These are phyloP conservation scores for Xylaria venustula DNA, from an alignment of 495 filamentous ascomycete genomes.

Conservation along the genomic window DNA sequence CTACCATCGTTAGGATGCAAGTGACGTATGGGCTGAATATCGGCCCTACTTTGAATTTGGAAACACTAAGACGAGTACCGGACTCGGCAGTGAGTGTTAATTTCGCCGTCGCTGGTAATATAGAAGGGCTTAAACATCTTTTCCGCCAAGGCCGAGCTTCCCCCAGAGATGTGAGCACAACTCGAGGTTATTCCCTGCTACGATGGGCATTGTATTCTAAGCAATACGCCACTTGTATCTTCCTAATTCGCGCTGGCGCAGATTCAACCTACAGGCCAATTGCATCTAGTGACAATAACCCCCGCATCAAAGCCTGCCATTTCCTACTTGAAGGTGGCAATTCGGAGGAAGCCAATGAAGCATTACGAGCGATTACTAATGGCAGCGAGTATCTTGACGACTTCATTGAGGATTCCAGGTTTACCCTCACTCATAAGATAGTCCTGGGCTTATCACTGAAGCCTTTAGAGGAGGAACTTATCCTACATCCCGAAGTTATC, in stretches of 20 bases:
- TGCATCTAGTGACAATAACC: constrained; percentile 21
- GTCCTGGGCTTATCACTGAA: constrained; percentile 25
- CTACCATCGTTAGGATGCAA: not conserved
- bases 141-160: constrained; percentile 23
- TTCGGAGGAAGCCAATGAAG: constrained; percentile 6
- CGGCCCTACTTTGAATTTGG: constrained; percentile 2
- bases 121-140: constrained; percentile 24
- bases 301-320: constrained; percentile 26
- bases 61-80: constrained; percentile 14
- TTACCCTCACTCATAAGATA: constrained; percentile 30
- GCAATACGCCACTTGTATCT: constrained; percentile 27
- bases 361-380: constrained; percentile 16
- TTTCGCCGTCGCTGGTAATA: constrained; percentile 25
- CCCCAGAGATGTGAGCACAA: constrained; percentile 23
- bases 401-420: constrained; percentile 22
- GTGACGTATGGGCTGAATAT: not conserved
- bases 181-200: constrained; percentile 21
- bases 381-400: constrained; percentile 27
- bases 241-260: constrained; percentile 29
- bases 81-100: constrained; percentile 17
- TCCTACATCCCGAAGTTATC: constrained; percentile 18
- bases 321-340: constrained; percentile 4
- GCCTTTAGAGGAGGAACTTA: constrained; percentile 24
- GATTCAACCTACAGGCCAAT: constrained; percentile 30
- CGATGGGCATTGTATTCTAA: constrained; percentile 33